Percentiles rank a stretch among this genome's conserved stretches.
Evolutionary conservation across 106 monocot species (phyloP).

Genomic region (Platanthera zijinensis): DNA sequence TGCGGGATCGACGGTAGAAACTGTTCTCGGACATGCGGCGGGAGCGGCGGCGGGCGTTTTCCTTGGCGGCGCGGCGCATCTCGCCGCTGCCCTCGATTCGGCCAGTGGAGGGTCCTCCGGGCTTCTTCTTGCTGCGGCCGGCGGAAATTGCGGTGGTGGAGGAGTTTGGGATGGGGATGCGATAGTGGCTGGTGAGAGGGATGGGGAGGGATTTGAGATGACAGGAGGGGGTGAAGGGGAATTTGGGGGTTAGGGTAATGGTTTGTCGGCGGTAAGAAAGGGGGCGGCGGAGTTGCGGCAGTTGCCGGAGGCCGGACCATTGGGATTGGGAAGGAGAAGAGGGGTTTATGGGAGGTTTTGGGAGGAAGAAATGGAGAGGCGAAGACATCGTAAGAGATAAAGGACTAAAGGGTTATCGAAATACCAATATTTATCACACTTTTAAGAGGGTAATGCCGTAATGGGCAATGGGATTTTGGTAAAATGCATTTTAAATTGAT

Average conservation of each 20-base stretch:
- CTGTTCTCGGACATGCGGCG: conserved; percentile 59
- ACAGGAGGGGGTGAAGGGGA: conserved; percentile 3
- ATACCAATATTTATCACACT: not conserved
- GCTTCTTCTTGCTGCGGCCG: conserved; percentile 82
- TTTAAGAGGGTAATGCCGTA: too few species aligned
- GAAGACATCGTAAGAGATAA: not conserved
- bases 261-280: not conserved
- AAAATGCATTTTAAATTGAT: too few species aligned
- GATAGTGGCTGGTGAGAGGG: conserved; percentile 1
- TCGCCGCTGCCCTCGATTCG: conserved; percentile 86
- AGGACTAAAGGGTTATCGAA: not conserved
- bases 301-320: conserved; percentile 2
- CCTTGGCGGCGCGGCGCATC: conserved; percentile 67
- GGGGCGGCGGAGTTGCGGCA: not conserved
- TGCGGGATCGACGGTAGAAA: conserved; percentile 58
- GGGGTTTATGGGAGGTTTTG: not conserved
- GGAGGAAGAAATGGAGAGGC: conserved; percentile 1
- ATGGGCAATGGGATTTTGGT: too few species aligned
- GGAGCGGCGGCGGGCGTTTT: conserved; percentile 41
- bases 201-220: not conserved
- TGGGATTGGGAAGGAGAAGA: conserved; percentile 3
- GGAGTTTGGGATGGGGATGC: conserved; percentile 9
- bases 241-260: not conserved
- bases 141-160: conserved; percentile 30
- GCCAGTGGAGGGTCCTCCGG: conserved; percentile 33